Percentiles rank a stretch among this genome's conserved stretches.
Conservation (phyloP, 495 filamentous ascomycete genomes). For the Tuber brumale region DNA sequence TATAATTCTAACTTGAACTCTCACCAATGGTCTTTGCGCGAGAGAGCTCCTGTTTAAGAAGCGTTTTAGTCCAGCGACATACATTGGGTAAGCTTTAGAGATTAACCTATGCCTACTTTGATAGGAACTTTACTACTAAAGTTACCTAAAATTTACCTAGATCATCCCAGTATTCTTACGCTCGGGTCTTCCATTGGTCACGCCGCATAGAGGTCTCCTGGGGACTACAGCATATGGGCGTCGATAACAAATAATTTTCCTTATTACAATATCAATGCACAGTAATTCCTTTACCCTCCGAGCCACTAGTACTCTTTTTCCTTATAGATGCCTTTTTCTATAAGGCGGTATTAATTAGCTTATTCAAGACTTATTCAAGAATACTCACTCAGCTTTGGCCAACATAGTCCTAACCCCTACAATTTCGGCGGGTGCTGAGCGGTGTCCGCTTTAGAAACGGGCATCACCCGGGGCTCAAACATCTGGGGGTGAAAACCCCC, state of each 20-base stretch:
- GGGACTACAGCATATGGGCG: neutral
- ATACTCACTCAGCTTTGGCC: neutral
- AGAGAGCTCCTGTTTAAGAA: neutral
- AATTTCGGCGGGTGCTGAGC: neutral
- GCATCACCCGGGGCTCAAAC: neutral
- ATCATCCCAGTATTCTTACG: neutral
- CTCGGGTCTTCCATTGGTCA: too few species aligned
- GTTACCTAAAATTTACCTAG: neutral
- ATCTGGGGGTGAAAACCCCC: neutral
- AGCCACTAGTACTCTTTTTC: neutral
- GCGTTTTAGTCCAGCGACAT: neutral
- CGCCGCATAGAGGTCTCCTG: neutral
- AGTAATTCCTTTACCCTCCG: neutral
- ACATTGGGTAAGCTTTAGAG: neutral
- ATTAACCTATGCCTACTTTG: neutral
- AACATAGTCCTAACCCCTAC: neutral
- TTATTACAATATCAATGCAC: neutral
- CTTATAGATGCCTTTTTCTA: neutral
- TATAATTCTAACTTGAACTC: neutral
- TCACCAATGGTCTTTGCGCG: neutral
- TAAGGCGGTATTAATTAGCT: neutral
- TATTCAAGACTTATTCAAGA: neutral
- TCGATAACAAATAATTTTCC: neutral
- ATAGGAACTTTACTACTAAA: neutral
- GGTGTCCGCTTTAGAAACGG: neutral